Evolutionary conservation across 257 asterid species (phyloP).

Genomic region (Petunia axillaris): DNA sequence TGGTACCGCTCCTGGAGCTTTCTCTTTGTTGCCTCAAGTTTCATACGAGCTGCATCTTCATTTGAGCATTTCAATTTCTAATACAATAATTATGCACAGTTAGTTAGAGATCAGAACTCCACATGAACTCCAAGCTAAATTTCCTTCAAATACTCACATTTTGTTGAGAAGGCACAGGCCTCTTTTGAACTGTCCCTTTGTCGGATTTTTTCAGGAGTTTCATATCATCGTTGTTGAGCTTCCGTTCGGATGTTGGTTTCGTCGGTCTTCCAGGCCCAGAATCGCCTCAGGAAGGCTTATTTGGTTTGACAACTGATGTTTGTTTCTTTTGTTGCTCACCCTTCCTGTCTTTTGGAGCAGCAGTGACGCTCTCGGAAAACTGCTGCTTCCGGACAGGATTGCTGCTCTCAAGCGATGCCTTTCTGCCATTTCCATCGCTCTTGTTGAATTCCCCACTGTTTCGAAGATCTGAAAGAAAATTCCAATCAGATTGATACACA

Average conservation of each 20-base stretch:
- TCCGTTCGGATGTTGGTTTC: slow-evolving; percentile 47
- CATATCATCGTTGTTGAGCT: slow-evolving; percentile 35
- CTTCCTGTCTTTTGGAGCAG: slow-evolving; percentile 45
- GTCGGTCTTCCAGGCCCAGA: slow-evolving; percentile 51
- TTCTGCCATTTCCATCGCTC: slow-evolving; percentile 64
- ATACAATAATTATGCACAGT: not conserved
- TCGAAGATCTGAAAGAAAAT: slow-evolving; percentile 64
- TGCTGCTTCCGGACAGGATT: slow-evolving; percentile 38
- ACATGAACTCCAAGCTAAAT: not conserved
- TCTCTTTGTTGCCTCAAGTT: slow-evolving; percentile 77
- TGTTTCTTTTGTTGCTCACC: slow-evolving; percentile 45
- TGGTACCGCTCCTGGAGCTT: slow-evolving; percentile 87
- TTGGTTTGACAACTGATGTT: slow-evolving; percentile 42
- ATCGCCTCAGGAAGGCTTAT: slow-evolving; percentile 37
- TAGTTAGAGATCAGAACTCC: not conserved
- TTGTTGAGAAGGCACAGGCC: slow-evolving; percentile 47
- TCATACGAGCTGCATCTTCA: slow-evolving; percentile 46
- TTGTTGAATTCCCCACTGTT: slow-evolving; percentile 67
- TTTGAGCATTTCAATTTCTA: slow-evolving; percentile 48
- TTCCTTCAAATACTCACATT: slow-evolving; percentile 44
- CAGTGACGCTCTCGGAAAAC: slow-evolving; percentile 23
- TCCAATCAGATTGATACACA: slow-evolving; percentile 39
- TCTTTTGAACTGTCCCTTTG: slow-evolving; percentile 42
- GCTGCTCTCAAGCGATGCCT: slow-evolving; percentile 43
- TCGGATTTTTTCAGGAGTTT: slow-evolving; percentile 47